phyloP scores from a whole-genome alignment of 2,329 filamentous ascomycete genomes.

The Neonectria sp. region DNA sequence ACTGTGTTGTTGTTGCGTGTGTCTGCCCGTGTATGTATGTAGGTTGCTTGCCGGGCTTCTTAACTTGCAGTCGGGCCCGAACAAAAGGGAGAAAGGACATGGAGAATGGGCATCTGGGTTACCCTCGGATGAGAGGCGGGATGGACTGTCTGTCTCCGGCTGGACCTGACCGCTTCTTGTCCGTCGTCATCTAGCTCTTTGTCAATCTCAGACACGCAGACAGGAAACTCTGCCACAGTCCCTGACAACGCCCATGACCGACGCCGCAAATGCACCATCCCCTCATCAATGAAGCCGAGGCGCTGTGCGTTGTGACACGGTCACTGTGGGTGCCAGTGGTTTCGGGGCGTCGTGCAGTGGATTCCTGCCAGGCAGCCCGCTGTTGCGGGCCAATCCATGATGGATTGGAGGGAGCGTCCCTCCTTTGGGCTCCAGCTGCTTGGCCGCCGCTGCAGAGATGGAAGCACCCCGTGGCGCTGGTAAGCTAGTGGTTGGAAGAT shows the following conservation, averaged over 20 bases:
- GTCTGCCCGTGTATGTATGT: slow-evolving; percentile 3
- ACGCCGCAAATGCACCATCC: slow-evolving; percentile 15
- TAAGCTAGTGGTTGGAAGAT: slow-evolving; percentile 43
- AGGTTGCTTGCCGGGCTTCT: slow-evolving; percentile 13
- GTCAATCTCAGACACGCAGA: slow-evolving; percentile 41
- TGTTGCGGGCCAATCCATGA: slow-evolving; percentile 16
- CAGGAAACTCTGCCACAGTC: slow-evolving; percentile 26
- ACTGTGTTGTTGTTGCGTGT: slow-evolving; percentile 11
- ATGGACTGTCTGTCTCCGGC: slow-evolving; percentile 9
- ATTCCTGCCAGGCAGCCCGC: slow-evolving; percentile 17
- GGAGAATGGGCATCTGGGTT: slow-evolving; percentile 1
- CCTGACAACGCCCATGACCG: slow-evolving; percentile 16
- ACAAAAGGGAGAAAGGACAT: slow-evolving; percentile 1
- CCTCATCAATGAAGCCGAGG: slow-evolving; percentile 37
- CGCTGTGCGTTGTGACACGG: slow-evolving; percentile 39
- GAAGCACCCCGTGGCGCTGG: slow-evolving; percentile 44
- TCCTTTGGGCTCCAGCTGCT: not conserved
- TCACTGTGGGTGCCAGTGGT: slow-evolving; percentile 39
- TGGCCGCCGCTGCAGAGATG: slow-evolving; percentile 15
- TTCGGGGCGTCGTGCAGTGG: slow-evolving; percentile 24
- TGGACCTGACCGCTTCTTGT: slow-evolving; percentile 40
- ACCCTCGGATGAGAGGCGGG: not conserved
- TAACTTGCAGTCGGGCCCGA: slow-evolving; percentile 14
- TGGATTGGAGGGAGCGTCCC: slow-evolving; percentile 4
- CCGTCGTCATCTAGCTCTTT: slow-evolving; percentile 24